Base-by-base conservation (phyloP, 805 yeast genomes). In the Myxozyma mucilagina region DNA sequence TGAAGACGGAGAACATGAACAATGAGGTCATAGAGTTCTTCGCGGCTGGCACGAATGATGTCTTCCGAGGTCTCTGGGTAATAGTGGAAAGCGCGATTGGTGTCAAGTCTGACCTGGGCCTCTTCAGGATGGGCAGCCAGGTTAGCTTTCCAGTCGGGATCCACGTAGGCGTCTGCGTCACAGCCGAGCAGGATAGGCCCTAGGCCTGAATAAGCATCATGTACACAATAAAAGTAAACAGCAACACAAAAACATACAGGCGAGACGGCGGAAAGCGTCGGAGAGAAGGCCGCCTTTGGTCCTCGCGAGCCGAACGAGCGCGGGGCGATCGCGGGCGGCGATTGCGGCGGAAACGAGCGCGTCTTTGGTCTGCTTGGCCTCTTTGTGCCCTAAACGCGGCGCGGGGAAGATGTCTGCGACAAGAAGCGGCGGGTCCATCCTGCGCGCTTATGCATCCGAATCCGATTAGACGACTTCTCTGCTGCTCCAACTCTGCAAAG, bases 71-170 rank as follows among this genome's bases (percentile, higher is more conserved):
- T 18, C 2, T 20, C 55, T 6, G 44, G 47, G 18, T 47, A 48
- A 14, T 34, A 56, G 7, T 48, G 38, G 38, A 52, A 38, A 13
- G 49, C 51, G 2, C 52, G 47, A 43, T 38, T 82, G 1, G 90
- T 86, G 73, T 93, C 99, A 58, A 90, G 80, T 53, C 76, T 73
- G 1, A 91, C 90, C 73, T 93, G 99, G 7, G 81, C 82, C 68
- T 87, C 94, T 70, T 90, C 97, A 53, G 75, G 75, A 70, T 89
- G 96, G 1, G 78, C 75, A 0, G 75, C 75, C 49, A 79, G 66
- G 86, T 47, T 32, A 3, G 18, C 18, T n/a, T 45, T 36, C 61
- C 54, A 57, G 41, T 63, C 58, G 31, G 61, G 52, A 35, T 49
- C 59, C 24, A 44, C 45, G 32, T 38, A 48, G 14, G 49, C 35